Evolutionary conservation across 2,329 filamentous ascomycete species (phyloP), one percentile per base, ranked within the genome.

Genomic region (Neospermospora avenae): DNA sequence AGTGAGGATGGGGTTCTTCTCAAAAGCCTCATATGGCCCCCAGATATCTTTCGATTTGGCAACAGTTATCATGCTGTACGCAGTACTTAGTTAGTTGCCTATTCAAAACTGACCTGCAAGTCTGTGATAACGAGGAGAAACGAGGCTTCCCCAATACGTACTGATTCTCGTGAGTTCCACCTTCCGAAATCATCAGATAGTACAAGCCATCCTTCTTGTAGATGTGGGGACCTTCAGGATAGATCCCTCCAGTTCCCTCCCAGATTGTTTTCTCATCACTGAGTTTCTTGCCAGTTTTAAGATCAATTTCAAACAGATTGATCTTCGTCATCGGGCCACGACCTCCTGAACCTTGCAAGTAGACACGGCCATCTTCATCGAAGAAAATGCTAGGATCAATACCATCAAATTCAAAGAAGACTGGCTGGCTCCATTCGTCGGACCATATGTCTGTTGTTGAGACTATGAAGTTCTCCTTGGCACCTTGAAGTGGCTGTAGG

Each of bases 301-400:
- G 56, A 31, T 69, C 60, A 16, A 69, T 60, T 18, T 67, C 63
- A 13, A 63, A 59, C 16, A 60, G 57, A 16, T 63, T 55, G 45
- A 69, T 68, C 31, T 59, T 60, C 18, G 55, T 59, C 41, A 55
- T 59, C 1, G 22, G 72, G 65, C 4, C 16, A 46, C 51, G 44
- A 22, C 31, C 18, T 18, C 46, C 52, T 8, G 67, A 69, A 34
- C 69, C 70, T 41, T 65, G 63, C 4, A 76, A 62, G 57, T 79
- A 78, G 13, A 71, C 66, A 5, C 71, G 73, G 10, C 52, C 58
- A 60, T 76, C 71, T 54, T 76, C 71, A 42, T 79, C 75, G 48
- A 77, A 80, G 42, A 81, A 77, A n/a, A 82, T 70, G 68, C 80
- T 77, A 0, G 77, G 74, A 55, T 81, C 79, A 7, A 81, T 79